Base-by-base conservation (phyloP, 768 basidiomycete species). In the Boletus fagicola region DNA sequence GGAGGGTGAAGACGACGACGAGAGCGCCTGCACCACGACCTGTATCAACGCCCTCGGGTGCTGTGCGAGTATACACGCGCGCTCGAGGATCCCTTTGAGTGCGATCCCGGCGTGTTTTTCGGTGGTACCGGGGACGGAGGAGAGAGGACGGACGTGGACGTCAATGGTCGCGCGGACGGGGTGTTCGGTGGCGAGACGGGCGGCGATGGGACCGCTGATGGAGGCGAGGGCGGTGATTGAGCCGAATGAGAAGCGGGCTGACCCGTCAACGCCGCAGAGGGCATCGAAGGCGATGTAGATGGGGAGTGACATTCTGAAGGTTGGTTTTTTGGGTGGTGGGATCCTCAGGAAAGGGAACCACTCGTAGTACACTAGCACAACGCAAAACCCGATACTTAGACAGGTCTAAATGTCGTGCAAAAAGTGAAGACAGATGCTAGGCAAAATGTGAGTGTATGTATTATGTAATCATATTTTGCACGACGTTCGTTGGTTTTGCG, bases 171-270 rank as follows among this genome's bases (percentile, higher is more conserved):
- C 84, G 54, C 84, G 82, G 12, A 85, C 85, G 11, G 91, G 82
- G 31, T 83, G 79, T 73, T 94, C 92, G 9, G 80, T 71, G 4
- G 83, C 81, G 9, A 85, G 75, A 18, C 90, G 80, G 49, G 87
- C 87, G 61, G 92, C 85, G 45, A 92, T 86, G 20, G 92, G 92
- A 0, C 92, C 92, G 15, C 89, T 90, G 36, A 92, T 69, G 5
- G 91, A 91, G 9, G 87, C 83, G 20, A 92, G 70, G 4, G 84
- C 87, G 69, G 63, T 54, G 50, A 53, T 57, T 20, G 49, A n/a
- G 11, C 38, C 63, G 20, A 56, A 59, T 0, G 58, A 82, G 64
- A 92, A 92, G 26, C 84, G 77, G 2, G 88, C 89, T 4, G 88
- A 90, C 1, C 88, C 88, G 60, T 92, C 90, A 22, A 85, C 87